Evolutionary conservation across 2,329 filamentous ascomycete species (phyloP), one percentile per base, ranked within the genome.

Genomic region (Aspergillus neotritici): DNA sequence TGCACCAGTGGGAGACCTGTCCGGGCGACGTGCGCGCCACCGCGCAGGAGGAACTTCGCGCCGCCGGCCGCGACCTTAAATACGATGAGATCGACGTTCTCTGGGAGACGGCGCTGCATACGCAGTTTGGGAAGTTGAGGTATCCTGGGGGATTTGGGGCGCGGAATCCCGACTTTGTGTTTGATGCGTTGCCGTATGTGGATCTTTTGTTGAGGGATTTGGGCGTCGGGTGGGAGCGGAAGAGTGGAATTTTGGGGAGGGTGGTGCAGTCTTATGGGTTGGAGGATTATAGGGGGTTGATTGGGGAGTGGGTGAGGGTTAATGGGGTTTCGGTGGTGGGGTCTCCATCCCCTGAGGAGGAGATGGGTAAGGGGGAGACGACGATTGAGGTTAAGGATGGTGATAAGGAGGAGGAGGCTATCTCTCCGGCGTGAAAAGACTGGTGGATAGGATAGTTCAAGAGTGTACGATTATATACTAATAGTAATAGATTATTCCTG

Each of bases 121-220:
- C 76, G 14, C 78, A 84, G 31, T 91, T 84, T 59, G 82, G 83
- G 4, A 79, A 75, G 50, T 83, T 82, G 76, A 74, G 86, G 17
- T 86, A 85, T 54, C 64, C 62, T 0, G 62, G 50, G 1, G 84
- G 84, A 0, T 82, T 79, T 55, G 84, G 84, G 1, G 71, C 69
- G 9, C 55, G 59, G 2, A 63, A 65, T 9, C 64, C 66, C 0
- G 84, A 87, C 60, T 82, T 89, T 51, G 81, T 86, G 13, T 90
- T 91, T 56, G 87, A 93, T 61, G 77, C 77, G 0, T 61, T 91
- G 41, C 84, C 84, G 4, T 93, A 88, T 56, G 60, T 87, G 13
- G 86, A 90, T 62, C 56, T 83, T 56, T 61, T 91, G 57, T 59
- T 86, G 47, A 65, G 68, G 4, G 86, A 91, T 60, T 55, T 90